phyloP scores from a whole-genome alignment of 108 stramenopile genomes.

The Fistulifera solaris region DNA sequence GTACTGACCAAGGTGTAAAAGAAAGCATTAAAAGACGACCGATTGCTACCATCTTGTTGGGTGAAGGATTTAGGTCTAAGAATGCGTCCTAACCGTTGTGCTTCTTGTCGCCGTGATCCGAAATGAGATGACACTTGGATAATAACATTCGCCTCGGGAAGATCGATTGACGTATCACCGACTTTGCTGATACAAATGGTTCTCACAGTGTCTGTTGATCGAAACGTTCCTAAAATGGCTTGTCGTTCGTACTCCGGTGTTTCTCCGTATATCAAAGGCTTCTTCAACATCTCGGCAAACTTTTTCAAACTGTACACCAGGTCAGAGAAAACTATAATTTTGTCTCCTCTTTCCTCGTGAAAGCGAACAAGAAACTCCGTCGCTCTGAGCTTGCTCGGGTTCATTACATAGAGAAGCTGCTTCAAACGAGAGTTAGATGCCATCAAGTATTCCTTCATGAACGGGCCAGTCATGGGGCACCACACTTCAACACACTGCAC shows the following conservation, averaged over 20 bases:
- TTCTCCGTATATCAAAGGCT: slow-evolving; percentile 90
- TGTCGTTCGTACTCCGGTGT: slow-evolving; percentile 92
- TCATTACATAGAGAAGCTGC: slow-evolving; percentile 95
- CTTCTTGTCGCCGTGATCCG: slow-evolving; percentile 97
- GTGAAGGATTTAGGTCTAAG: slow-evolving; percentile 91
- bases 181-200: slow-evolving; percentile 94
- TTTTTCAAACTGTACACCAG: slow-evolving; percentile 84
- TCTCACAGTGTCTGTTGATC: slow-evolving; percentile 73
- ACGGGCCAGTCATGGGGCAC: slow-evolving; percentile 98
- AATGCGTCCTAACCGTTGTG: slow-evolving; percentile 97
- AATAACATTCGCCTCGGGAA: slow-evolving; percentile 99
- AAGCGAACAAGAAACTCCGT: slow-evolving; percentile 87
- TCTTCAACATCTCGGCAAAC: slow-evolving; percentile 80
- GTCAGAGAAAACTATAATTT: slow-evolving; percentile 98
- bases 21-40: slow-evolving; percentile 93
- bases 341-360: slow-evolving; percentile 94
- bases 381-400: slow-evolving; percentile 91
- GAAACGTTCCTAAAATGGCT: slow-evolving; percentile 86
- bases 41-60: slow-evolving; percentile 83
- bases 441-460: slow-evolving; percentile 92
- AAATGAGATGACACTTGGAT: slow-evolving; percentile 98
- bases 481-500: slow-evolving; percentile 99
- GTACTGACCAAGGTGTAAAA: slow-evolving; percentile 98
- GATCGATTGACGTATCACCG: slow-evolving; percentile 97
- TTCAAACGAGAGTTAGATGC: slow-evolving; percentile 66